phyloP scores from a whole-genome alignment of 345 rosid species.

The Jatropha curcas region DNA sequence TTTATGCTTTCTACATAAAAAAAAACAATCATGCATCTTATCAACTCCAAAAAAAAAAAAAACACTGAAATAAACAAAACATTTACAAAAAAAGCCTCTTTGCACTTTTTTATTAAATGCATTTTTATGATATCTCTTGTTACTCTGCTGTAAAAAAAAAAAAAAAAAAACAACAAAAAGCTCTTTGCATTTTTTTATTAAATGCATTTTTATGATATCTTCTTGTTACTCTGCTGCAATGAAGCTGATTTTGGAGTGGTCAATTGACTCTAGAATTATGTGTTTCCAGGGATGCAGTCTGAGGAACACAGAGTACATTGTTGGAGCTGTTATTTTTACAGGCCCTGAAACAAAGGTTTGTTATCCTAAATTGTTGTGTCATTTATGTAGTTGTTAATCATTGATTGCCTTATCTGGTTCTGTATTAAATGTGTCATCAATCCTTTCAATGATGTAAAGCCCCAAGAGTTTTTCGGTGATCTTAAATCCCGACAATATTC shows the following conservation, averaged over 20 bases:
- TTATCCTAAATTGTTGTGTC: slow-evolving; percentile 1
- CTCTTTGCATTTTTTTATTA: background rate
- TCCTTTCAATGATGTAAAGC: background rate
- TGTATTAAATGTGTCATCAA: background rate
- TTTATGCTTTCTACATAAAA: too few species aligned
- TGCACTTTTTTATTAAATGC: background rate
- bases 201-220: background rate
- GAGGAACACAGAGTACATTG: slow-evolving; percentile 88
- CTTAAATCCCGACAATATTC: background rate
- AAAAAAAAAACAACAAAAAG: background rate
- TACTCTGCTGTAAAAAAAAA: slow-evolving; percentile 20
- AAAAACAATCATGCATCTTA: too few species aligned
- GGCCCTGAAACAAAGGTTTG: slow-evolving; percentile 99
- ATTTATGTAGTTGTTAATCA: background rate
- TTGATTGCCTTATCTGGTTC: background rate
- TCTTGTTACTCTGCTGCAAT: slow-evolving; percentile 18
- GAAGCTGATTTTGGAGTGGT: slow-evolving; percentile 6
- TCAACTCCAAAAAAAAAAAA: too few species aligned
- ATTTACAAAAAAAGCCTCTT: background rate
- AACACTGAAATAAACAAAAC: too few species aligned
- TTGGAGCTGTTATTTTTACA: slow-evolving; percentile 86
- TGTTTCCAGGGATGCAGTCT: slow-evolving; percentile 94
- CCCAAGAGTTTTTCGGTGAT: background rate
- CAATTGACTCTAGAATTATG: background rate
- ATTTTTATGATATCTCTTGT: slow-evolving; percentile 3